Evolutionary conservation across 768 basidiomycete genomes (phyloP).

Genomic region (Kwoniella sp.): DNA sequence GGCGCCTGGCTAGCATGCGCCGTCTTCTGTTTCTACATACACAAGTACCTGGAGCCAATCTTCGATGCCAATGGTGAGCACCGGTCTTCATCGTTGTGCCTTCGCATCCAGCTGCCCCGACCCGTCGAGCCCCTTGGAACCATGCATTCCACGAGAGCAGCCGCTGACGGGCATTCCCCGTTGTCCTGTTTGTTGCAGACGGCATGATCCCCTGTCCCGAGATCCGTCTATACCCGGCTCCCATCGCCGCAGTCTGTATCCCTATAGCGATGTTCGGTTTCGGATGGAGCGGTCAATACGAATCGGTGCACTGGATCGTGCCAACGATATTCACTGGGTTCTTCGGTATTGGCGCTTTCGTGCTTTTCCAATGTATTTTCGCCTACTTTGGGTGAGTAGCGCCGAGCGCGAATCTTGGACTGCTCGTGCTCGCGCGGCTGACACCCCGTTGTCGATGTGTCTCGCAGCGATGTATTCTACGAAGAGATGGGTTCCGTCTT

Average conservation of each 20-base stretch:
- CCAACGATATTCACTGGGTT: conserved; percentile 21
- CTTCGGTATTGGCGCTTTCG: conserved; percentile 25
- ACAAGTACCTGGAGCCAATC: conserved; percentile 21
- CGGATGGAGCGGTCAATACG: conserved; percentile 24
- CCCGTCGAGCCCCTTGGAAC: neutral
- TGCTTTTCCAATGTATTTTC: conserved; percentile 20
- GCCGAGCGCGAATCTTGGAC: neutral
- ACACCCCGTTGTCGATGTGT: neutral
- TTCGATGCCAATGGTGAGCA: conserved; percentile 21
- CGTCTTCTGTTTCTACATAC: conserved; percentile 19
- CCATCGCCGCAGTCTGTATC: conserved; percentile 24
- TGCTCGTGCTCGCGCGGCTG: too few relatives aligned
- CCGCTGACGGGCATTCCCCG: neutral
- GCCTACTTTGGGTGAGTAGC: conserved; percentile 24
- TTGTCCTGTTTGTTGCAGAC: conserved; percentile 5
- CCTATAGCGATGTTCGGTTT: conserved; percentile 30
- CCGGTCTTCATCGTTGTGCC: too few relatives aligned
- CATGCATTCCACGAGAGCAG: neutral
- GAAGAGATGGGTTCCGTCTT: conserved; percentile 22
- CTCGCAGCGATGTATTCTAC: conserved; percentile 18
- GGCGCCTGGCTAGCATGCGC: conserved; percentile 21
- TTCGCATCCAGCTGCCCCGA: neutral
- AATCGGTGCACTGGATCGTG: conserved; percentile 24
- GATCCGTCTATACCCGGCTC: conserved; percentile 15
- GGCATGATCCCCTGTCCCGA: conserved; percentile 28